Evolutionary conservation across 2,329 filamentous ascomycete genomes (phyloP), one percentile per base, ranked within the genome.

Genomic region (Penicillium digitatum): DNA sequence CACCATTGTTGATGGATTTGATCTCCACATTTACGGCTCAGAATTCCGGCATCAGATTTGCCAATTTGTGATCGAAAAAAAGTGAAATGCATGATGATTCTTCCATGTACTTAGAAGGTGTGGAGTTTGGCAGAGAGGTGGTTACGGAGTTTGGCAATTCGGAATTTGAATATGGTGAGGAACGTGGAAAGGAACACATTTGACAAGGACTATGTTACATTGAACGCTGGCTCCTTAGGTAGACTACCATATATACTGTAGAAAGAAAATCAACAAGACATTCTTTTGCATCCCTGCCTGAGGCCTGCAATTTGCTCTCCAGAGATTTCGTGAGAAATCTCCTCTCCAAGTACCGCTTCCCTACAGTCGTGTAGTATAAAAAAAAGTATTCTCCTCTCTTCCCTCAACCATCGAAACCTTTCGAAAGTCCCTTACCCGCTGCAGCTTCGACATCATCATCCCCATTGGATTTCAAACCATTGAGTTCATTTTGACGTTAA

Each of bases 1-100:
- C 78, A 5, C 85, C 85, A 18, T 57, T 76, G 3, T 71, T 88
- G 65, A 87, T 87, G 86, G 85, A 88, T 64, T 72, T 76, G 27
- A 76, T 85, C 52, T 79, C 82, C 9, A 79, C 81, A 1, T 84
- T 74, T 66, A 81, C 79, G 0, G 83, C 76, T 0, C 73, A 83
- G 73, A 81, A 73, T 62, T 63, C 66, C 3, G 74, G 74, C 2
- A 56, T 62, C 37, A 59, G 63, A 46, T 59, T 65, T 20, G 58
- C 66, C 16, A 68, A 69, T 35, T 54, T 71, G 37, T 70, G 31
- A 63, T 43, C 22, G 43, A 11, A 20, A 24, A 32, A 42, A 8
- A 14, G 5, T 43, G 18, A 11, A 22, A 22, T 26, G 22, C 12
- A 26, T 9, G 14, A 14, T 16, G 27, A 34, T n/a, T n/a, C n/a